phyloP scores from a whole-genome alignment of 768 basidiomycete species.

The Naganishia randhawae region DNA sequence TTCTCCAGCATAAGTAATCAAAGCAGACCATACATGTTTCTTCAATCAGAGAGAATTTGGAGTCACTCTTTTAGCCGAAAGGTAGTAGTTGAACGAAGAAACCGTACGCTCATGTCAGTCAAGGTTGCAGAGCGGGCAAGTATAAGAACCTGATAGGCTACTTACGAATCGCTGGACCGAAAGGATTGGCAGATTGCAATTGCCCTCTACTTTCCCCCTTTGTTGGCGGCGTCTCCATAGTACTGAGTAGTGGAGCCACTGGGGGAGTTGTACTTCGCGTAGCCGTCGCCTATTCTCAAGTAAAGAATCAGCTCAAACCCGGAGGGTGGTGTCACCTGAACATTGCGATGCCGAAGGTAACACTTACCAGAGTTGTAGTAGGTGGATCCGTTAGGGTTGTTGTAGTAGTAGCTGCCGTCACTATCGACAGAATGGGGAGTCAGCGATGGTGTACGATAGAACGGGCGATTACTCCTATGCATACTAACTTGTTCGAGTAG shows the following conservation, averaged over 20 bases:
- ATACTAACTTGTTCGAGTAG: constrained; percentile 14
- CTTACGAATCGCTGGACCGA: background rate
- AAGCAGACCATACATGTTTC: no score
- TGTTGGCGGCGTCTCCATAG: constrained; percentile 13
- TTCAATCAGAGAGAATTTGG: no score
- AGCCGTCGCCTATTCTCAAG: background rate
- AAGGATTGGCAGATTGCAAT: background rate
- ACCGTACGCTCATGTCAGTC: no score
- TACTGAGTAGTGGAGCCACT: constrained; percentile 16
- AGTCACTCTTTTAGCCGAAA: no score
- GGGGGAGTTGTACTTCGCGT: constrained; percentile 13
- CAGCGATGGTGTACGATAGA: background rate
- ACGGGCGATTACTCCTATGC: background rate
- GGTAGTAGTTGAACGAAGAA: no score
- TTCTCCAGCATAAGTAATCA: no score
- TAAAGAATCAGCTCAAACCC: background rate
- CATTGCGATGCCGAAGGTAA: background rate
- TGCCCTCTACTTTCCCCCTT: constrained; percentile 9
- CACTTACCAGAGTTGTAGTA: constrained; percentile 20
- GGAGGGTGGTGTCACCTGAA: background rate
- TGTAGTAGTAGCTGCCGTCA: constrained; percentile 19
- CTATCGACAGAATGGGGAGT: background rate
- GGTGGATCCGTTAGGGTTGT: constrained; percentile 17
- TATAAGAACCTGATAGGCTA: background rate
- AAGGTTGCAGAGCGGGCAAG: background rate